phyloP scores from a whole-genome alignment of 1,139 yeast genomes.

The Blastobotrys persicus region DNA sequence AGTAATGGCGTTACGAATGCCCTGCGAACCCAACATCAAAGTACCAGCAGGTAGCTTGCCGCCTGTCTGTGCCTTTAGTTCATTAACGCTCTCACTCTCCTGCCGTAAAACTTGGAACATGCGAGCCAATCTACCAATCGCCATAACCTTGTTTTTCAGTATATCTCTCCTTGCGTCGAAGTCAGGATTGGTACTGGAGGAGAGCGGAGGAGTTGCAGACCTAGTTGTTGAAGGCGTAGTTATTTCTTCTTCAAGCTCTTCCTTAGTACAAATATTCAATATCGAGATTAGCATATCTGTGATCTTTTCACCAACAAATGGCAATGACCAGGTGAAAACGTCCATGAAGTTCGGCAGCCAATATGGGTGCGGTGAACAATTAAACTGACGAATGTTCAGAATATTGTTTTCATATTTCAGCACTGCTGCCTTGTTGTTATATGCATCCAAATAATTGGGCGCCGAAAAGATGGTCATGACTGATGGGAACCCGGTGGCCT shows the following conservation, averaged over 20 bases:
- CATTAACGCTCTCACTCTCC: slow-evolving; percentile 85
- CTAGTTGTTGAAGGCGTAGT: slow-evolving; percentile 10
- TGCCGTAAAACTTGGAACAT: slow-evolving; percentile 89
- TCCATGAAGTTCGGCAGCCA: slow-evolving; percentile 98
- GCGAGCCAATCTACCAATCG: slow-evolving; percentile 90
- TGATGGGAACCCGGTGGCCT: slow-evolving; percentile 88
- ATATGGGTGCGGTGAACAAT: slow-evolving; percentile 91
- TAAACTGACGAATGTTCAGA: slow-evolving; percentile 94
- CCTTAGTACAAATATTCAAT: slow-evolving; percentile 91
- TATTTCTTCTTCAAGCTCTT: slow-evolving; percentile 75
- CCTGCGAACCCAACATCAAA: slow-evolving; percentile 77
- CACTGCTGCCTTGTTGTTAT: slow-evolving; percentile 95
- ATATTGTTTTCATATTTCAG: slow-evolving; percentile 84
- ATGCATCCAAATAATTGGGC: slow-evolving; percentile 90
- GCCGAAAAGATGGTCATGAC: slow-evolving; percentile 92
- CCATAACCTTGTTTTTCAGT: slow-evolving; percentile 83
- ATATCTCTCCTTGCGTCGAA: slow-evolving; percentile 52
- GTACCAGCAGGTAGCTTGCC: slow-evolving; percentile 86
- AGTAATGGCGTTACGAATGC: slow-evolving; percentile 64
- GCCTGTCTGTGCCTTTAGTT: slow-evolving; percentile 66
- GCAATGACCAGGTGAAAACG: slow-evolving; percentile 95
- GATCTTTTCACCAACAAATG: slow-evolving; percentile 94
- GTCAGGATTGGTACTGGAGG: slow-evolving; percentile 5
- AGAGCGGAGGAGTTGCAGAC: background rate
- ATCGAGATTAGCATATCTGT: slow-evolving; percentile 92